Conservation (phyloP, 225 moss, liverwort and hornwort species). For the Rhytidiadelphus loreus region DNA sequence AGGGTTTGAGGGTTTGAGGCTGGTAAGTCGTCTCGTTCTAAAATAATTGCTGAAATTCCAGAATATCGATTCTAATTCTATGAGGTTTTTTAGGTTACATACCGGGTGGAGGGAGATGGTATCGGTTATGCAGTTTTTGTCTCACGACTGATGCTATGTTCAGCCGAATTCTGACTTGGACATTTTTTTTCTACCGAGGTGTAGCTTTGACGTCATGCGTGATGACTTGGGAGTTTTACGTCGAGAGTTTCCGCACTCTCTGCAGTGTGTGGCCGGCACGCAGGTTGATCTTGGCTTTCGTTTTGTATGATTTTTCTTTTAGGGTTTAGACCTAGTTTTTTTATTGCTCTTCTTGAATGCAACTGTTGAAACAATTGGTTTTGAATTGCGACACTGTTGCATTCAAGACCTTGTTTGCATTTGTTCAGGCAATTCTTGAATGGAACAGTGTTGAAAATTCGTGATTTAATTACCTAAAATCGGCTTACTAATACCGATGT, state of each 20-base stretch:
- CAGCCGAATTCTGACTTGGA: neutral
- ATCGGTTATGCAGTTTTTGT: no score
- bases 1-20: neutral
- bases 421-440: neutral
- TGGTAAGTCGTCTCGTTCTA: no score
- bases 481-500: neutral
- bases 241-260: conserved; percentile 78
- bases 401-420: neutral
- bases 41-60: no score
- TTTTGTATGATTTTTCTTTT: neutral
- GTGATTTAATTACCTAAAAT: neutral
- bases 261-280: conserved; percentile 79
- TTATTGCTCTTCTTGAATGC: neutral
- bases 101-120: neutral
- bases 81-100: neutral
- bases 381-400: neutral
- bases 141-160: neutral
- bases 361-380: no score
- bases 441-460: neutral
- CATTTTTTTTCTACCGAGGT: neutral
- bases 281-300: conserved; percentile 38
- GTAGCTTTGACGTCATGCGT: conserved; percentile 80
- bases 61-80: neutral
- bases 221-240: conserved; percentile 76
- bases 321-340: neutral